Conservation (phyloP, 2,329 filamentous ascomycete genomes). For the Sporothrix curviconia region DNA sequence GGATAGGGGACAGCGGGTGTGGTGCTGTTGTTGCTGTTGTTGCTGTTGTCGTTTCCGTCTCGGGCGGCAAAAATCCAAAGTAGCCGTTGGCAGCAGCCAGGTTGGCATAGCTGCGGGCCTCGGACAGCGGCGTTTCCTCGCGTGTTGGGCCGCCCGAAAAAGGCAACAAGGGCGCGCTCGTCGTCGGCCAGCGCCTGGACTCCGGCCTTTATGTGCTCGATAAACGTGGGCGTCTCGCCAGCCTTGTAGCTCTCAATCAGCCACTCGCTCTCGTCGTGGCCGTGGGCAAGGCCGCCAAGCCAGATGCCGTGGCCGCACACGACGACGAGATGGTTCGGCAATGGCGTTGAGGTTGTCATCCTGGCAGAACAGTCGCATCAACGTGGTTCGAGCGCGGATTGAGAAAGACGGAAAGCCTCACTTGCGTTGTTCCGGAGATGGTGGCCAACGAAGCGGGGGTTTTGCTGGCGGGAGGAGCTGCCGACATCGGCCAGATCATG, state of each 20-base stretch:
- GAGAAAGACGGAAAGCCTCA: neutral
- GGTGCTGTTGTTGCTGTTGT: neutral
- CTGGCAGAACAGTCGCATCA: neutral
- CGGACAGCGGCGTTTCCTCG: constrained; percentile 46
- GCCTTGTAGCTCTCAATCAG: constrained; percentile 70
- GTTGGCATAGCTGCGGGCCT: constrained; percentile 58
- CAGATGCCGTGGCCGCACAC: constrained; percentile 85
- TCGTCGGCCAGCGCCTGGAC: constrained; percentile 45
- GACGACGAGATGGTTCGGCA: constrained; percentile 56
- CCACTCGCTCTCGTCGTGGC: constrained; percentile 56
- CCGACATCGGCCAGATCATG: constrained; percentile 6
- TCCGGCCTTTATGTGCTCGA: constrained; percentile 65
- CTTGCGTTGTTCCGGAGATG: neutral
- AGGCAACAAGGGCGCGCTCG: constrained; percentile 46
- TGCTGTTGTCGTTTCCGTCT: neutral
- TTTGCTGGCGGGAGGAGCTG: neutral
- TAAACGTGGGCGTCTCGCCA: constrained; percentile 72
- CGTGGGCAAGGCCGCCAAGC: constrained; percentile 48
- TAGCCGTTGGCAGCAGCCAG: constrained; percentile 41
- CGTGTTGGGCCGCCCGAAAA: constrained; percentile 70
- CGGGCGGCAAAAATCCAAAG: constrained; percentile 36
- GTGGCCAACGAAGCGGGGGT: neutral
- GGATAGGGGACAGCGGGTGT: constrained; percentile 25
- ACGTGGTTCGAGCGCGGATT: neutral
- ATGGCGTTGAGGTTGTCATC: constrained; percentile 5